phyloP scores from a whole-genome alignment of 192 early-diverging fungal species.

The Coemansia nantahalensis region DNA sequence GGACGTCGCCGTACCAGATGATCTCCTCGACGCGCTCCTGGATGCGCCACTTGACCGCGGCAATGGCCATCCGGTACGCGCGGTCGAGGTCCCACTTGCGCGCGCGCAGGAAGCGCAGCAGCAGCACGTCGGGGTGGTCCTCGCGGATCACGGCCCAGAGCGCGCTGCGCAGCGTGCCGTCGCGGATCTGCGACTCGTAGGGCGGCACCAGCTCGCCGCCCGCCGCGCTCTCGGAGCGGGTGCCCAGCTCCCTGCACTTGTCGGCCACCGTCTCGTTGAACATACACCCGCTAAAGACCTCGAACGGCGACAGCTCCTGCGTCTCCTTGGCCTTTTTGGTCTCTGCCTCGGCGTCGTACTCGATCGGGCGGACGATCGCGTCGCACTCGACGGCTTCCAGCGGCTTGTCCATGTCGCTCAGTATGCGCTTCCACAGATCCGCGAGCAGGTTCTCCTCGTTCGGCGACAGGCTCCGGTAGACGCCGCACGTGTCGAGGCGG shows the following conservation, averaged over 20 bases:
- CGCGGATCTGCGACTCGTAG: conserved; percentile 20
- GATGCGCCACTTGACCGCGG: conserved; percentile 74
- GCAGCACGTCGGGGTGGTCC: conserved; percentile 70
- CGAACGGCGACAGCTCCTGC: conserved; percentile 33
- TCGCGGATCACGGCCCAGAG: conserved; percentile 62
- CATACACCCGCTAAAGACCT: conserved; percentile 49
- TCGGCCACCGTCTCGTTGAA: conserved; percentile 40
- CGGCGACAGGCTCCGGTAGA: conserved; percentile 28
- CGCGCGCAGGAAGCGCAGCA: conserved; percentile 80
- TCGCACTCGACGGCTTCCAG: conserved; percentile 29
- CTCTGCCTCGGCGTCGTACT: conserved; percentile 36
- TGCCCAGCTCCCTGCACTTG: conserved; percentile 34
- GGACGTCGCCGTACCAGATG: conserved; percentile 58
- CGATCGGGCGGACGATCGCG: conserved; percentile 28
- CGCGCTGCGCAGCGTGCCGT: conserved; percentile 53
- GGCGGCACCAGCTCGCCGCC: conserved; percentile 32
- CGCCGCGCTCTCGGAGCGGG: conserved; percentile 5
- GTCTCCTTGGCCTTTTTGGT: conserved; percentile 32
- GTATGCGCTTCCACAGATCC: conserved; percentile 45
- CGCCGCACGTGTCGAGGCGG: conserved; percentile 35
- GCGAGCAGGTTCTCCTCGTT: conserved; percentile 43
- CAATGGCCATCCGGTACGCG: conserved; percentile 69
- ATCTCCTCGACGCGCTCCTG: conserved; percentile 59
- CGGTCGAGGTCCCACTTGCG: conserved; percentile 83
- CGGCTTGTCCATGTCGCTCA: conserved; percentile 51